These are phyloP conservation scores for Sarocladium brachiariae DNA, from an alignment of 2,329 filamentous ascomycete species.

Conservation along the genomic window DNA sequence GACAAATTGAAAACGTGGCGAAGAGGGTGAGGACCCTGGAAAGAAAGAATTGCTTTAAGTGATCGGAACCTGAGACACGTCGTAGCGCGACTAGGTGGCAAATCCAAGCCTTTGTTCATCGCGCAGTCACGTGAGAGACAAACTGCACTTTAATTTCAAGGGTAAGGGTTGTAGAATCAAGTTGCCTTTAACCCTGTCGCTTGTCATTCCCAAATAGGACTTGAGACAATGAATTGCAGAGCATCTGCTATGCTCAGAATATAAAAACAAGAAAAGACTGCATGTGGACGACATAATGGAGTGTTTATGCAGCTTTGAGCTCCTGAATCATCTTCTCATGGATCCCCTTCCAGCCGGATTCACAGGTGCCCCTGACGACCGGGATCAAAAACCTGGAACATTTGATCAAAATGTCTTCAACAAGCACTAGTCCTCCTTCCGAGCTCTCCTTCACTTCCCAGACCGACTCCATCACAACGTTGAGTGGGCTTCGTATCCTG, in stretches of 20 bases:
- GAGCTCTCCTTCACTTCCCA: conserved; percentile 35
- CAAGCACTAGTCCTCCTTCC: conserved; percentile 31
- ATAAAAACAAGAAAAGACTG: too few species aligned
- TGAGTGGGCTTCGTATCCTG: conserved; percentile 43
- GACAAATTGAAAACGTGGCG: not conserved
- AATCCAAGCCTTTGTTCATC: conserved; percentile 14
- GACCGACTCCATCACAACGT: conserved; percentile 44
- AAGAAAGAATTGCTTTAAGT: not conserved
- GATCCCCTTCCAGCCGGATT: conserved; percentile 42
- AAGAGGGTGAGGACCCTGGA: conserved; percentile 2
- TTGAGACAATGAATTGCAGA: too few species aligned
- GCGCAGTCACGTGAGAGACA: conserved; percentile 24
- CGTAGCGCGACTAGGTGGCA: conserved; percentile 15
- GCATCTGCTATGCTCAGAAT: too few species aligned
- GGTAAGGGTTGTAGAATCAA: conserved; percentile 5
- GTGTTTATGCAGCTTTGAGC: conserved; percentile 22
- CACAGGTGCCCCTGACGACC: conserved; percentile 44
- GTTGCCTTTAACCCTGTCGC: too few species aligned
- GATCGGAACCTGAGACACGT: conserved; percentile 13
- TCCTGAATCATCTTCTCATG: conserved; percentile 39
- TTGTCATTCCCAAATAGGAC: too few species aligned
- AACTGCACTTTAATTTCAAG: conserved; percentile 3
- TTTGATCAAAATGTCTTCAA: conserved; percentile 42
- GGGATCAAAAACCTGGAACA: conserved; percentile 43
- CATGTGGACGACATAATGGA: too few species aligned